Evolutionary conservation across 768 basidiomycete species (phyloP), one percentile per base, ranked within the genome.

Genomic region (Xerocomellus dryophilus): DNA sequence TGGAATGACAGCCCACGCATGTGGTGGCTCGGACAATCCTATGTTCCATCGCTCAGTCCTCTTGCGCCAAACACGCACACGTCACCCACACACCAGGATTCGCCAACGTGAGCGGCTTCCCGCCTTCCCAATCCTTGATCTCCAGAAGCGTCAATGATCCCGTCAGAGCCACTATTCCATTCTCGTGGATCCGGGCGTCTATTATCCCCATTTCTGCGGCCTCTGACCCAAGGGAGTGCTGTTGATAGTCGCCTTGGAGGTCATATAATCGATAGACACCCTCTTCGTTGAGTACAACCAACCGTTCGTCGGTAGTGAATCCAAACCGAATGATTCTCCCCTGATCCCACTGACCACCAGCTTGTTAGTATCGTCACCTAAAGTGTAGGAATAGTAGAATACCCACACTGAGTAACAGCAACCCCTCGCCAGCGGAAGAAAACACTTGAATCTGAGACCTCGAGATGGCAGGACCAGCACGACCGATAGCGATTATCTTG

Each of bases 231-330:
- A 98, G 78, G 0, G 93, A 92, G 66, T 85, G 81, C 57, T 98
- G 94, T 53, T 81, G 75, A 66, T 94, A 97, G 61, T 90, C 88
- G 51, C 86, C 85, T 70, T 91, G 86, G 32, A 92, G 74, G 72
- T 93, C 88, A 64, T 98, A 98, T 23, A 98, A 62, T 43, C 97
- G 80, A 71, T 97, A 99, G 7, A 81, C 79, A 23, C 96, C 95
- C 62, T 98, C 94, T 70, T 96, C 93, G 65, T 94, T 91, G 36
- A 98, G 72, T 14, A 98, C 81, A 0, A 86, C 83, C 34, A 99
- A 78, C 36, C 83, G 79, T 66, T 95, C 92, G 62, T 90, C 84
- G n/a, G 72, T 66, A 0, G 88, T 88, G 90, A 90, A 93, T 20
- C 91, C 91, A 61, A 92, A 88, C 41, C 83, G 80, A 48, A 93